Evolutionary conservation across 2,329 filamentous ascomycete species (phyloP), one percentile per base, ranked within the genome.

Genomic region (Tolypocladium sp.): DNA sequence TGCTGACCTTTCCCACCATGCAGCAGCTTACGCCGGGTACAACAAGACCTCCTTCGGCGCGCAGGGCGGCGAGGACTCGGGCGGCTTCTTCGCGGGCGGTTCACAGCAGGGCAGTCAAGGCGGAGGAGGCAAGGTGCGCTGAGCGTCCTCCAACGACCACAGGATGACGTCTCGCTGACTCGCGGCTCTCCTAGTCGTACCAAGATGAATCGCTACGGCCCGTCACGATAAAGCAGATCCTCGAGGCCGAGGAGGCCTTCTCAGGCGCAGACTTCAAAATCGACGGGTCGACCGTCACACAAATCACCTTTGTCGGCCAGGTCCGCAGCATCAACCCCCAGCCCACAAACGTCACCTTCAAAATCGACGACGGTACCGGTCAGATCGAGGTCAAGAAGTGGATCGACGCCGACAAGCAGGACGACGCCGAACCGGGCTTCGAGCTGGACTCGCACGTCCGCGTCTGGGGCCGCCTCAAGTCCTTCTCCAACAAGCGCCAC

Each of bases 321-420:
- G 87, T 99, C 67, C 91, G 92, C 71, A 87, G 87, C 75, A 86
- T 97, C 74, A 89, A 85, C 70, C 82, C 84, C n/a, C 91, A 96
- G 77, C 84, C 88, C 46, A 97, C 93, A 65, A 95, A 96, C 77
- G 86, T 92, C 65, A 96, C 91, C 53, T 96, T 95, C 82, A 90
- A 88, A 69, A 79, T 99, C 67, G 94, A 99, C 76, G 94, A 99
- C 74, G 94, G 94, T 71, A 99, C 95, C 1, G 92, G 91, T 61
- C 82, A 87, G 62, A 88, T 97, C 67, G 95, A 99, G 74, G 92
- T 91, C 65, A 95, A 94, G 78, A 87, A 89, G 73, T 96, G 90
- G 89, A 81, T 90, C 59, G 88, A 93, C 74, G 76, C 81, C 64
- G 83, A 85, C 69, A 82, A 81, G 70, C 70, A 76, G 42, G 74